Conservation (phyloP, 108 stramenopile genomes). For the Pseudonitzschia pungens region DNA sequence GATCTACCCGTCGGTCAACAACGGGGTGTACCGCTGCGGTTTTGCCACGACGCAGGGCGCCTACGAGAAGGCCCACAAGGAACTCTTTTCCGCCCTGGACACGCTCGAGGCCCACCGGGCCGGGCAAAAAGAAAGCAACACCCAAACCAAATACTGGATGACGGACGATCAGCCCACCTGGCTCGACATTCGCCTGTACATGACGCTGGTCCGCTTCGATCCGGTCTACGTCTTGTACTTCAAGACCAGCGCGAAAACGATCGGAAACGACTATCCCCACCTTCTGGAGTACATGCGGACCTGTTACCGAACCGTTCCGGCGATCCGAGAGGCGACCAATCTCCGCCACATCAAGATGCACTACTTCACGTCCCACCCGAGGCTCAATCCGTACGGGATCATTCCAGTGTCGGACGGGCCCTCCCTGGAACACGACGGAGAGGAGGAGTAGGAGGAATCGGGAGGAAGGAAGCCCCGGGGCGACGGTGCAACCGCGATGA, state of each 20-base stretch:
- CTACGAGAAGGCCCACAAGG: slow-evolving; percentile 84
- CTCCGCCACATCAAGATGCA: slow-evolving; percentile 92
- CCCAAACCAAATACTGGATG: slow-evolving; percentile 43
- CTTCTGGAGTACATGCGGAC: slow-evolving; percentile 84
- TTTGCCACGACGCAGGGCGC: slow-evolving; percentile 89
- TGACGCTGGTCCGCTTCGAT: slow-evolving; percentile 90
- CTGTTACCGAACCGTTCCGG: slow-evolving; percentile 76
- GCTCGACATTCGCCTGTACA: slow-evolving; percentile 90
- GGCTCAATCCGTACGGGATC: slow-evolving; percentile 55
- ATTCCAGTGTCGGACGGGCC: slow-evolving; percentile 38
- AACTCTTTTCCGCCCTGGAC: slow-evolving; percentile 83
- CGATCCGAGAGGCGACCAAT: slow-evolving; percentile 66
- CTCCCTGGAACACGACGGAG: neutral
- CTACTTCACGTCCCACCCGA: slow-evolving; percentile 75
- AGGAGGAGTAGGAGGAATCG: too few species aligned
- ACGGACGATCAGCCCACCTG: slow-evolving; percentile 75
- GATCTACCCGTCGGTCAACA: slow-evolving; percentile 87
- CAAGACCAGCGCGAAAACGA: slow-evolving; percentile 78
- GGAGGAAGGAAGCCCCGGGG: too few species aligned
- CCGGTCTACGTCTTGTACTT: slow-evolving; percentile 90
- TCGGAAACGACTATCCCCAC: slow-evolving; percentile 54
- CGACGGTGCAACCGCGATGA: too few species aligned
- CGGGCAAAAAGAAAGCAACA: slow-evolving; percentile 37
- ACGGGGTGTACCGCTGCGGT: slow-evolving; percentile 95
- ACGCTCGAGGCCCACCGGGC: slow-evolving; percentile 60